Conservation (phyloP, 371 early-diverging fungal species). For the Mortierella sp. region DNA sequence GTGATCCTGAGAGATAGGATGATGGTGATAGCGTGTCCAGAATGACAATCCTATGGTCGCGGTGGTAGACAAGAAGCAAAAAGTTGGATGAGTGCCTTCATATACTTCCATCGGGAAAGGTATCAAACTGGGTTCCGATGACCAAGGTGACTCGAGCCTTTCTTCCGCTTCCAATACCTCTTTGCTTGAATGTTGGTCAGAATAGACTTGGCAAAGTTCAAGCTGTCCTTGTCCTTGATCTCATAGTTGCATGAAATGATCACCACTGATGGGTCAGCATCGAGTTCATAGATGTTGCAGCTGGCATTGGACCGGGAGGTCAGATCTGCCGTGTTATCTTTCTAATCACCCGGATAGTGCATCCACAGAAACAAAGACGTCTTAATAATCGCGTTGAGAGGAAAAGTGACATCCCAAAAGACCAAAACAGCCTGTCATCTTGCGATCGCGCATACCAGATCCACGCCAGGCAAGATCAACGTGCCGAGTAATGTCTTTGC, state of each 20-base stretch:
- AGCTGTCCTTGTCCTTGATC: conserved; percentile 42
- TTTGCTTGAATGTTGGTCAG: conserved; percentile 34
- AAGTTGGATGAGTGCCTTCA: too few species aligned
- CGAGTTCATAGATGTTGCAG: conserved; percentile 43
- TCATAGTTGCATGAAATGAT: conserved; percentile 42
- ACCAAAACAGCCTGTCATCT: not conserved
- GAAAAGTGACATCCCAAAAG: too few species aligned
- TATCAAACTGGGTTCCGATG: not conserved
- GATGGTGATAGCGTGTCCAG: conserved; percentile 47
- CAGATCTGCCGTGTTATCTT: conserved; percentile 35
- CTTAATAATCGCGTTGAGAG: not conserved
- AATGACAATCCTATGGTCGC: conserved; percentile 29
- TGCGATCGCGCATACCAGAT: conserved; percentile 40
- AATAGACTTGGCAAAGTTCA: conserved; percentile 48
- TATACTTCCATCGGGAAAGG: too few species aligned
- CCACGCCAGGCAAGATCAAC: conserved; percentile 36
- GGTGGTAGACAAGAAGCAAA: not conserved
- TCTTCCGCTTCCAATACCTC: conserved; percentile 32
- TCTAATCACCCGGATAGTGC: conserved; percentile 9
- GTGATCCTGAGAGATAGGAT: conserved; percentile 37
- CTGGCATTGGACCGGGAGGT: conserved; percentile 38
- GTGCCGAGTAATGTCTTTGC: conserved; percentile 42
- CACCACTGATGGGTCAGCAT: conserved; percentile 29
- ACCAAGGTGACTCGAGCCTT: too few species aligned
- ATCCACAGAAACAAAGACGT: not conserved